Evolutionary conservation across 139 green algal genomes (phyloP).

Genomic region (Micromonas pusilla): DNA sequence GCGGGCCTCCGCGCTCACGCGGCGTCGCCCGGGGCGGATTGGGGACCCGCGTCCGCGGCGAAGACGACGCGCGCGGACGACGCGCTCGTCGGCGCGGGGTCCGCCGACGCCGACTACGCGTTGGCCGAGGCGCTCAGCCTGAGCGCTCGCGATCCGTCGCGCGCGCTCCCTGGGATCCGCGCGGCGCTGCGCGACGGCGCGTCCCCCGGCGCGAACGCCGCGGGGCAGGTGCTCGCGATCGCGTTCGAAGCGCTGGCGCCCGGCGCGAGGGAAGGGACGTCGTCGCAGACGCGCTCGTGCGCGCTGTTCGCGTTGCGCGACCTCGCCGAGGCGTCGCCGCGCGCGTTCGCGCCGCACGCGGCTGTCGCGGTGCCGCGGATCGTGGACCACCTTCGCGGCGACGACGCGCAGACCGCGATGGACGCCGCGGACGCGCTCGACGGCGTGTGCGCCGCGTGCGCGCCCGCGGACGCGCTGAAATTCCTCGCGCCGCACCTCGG

Average conservation of each 20-base stretch:
- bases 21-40: no score
- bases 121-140: no score
- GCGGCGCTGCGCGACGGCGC: background rate
- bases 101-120: no score
- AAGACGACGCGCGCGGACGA: no score
- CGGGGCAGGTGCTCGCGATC: background rate
- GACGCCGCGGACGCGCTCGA: background rate
- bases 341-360: background rate
- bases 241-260: background rate
- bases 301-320: slow-evolving; percentile 3
- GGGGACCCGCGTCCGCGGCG: no score
- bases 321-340: background rate
- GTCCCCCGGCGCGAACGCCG: background rate
- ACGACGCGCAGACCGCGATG: background rate
- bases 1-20: no score
- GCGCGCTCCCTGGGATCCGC: background rate
- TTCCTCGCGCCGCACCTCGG: background rate
- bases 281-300: background rate
- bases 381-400: background rate
- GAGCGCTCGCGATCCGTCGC: no score
- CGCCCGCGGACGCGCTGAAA: background rate
- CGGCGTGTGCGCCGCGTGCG: background rate
- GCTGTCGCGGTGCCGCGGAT: background rate
- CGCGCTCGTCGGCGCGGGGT: no score
- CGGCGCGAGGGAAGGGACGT: background rate